A percentile compares a stretch with the other conserved stretches of the same genome.
Conservation (phyloP, 768 basidiomycete genomes). For the Lactarius psammicola region DNA sequence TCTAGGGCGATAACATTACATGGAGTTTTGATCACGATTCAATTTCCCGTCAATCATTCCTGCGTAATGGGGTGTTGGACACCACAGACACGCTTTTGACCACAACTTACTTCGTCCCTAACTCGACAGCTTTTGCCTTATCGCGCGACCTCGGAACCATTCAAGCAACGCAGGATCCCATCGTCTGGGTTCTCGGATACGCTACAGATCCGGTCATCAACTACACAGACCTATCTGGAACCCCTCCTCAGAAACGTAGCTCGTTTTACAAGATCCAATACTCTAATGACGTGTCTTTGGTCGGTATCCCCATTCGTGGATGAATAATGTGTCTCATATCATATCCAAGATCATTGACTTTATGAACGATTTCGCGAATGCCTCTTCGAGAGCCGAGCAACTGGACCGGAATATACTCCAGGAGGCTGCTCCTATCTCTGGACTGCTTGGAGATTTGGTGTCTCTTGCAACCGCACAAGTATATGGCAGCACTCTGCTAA, state of each 20-base stretch:
- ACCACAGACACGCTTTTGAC: too few species aligned
- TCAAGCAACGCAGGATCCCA: slow-evolving; percentile 23
- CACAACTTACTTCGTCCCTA: too few species aligned
- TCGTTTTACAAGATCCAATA: slow-evolving; percentile 44
- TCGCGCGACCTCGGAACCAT: slow-evolving; percentile 33
- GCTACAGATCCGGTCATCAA: slow-evolving; percentile 32
- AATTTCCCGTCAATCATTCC: slow-evolving; percentile 27
- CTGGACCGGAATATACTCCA: slow-evolving; percentile 49
- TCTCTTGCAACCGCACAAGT: slow-evolving; percentile 43
- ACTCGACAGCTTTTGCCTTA: slow-evolving; percentile 31
- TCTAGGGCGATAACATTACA: slow-evolving; percentile 20
- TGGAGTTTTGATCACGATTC: slow-evolving; percentile 21
- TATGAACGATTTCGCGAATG: slow-evolving; percentile 44
- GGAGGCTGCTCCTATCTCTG: slow-evolving; percentile 49
- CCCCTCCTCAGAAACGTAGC: slow-evolving; percentile 42
- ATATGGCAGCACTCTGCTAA: too few species aligned
- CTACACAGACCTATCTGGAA: slow-evolving; percentile 39
- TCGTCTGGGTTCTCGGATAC: slow-evolving; percentile 35
- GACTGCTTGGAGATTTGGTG: slow-evolving; percentile 50
- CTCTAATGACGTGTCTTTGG: slow-evolving; percentile 32
- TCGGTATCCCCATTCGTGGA: background rate
- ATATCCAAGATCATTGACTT: slow-evolving; percentile 37
- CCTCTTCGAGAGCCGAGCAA: slow-evolving; percentile 43
- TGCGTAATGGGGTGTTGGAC: slow-evolving; percentile 22
- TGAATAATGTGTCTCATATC: background rate